Conservation (phyloP, 345 rosid genomes). For the Bruguiera sexangula region DNA sequence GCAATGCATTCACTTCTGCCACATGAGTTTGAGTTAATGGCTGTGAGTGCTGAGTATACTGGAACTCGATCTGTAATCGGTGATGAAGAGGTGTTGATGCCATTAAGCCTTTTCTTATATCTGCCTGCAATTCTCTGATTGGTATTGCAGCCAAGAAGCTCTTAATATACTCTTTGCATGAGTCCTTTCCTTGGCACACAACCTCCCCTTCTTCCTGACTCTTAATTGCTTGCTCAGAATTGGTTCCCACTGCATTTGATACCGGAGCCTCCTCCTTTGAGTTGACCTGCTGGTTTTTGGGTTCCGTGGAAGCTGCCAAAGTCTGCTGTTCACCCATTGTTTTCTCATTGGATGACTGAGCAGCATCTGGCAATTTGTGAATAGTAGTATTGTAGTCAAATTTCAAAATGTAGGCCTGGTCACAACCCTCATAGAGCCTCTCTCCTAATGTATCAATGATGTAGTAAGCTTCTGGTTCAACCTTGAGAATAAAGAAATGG, state of each 20-base stretch:
- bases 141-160: slow-evolving; percentile 96
- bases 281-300: slow-evolving; percentile 29
- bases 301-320: slow-evolving; percentile 24
- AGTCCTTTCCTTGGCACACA: slow-evolving; percentile 73
- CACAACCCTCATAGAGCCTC: slow-evolving; percentile 91
- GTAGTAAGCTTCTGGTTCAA: slow-evolving; percentile 81
- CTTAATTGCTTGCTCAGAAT: slow-evolving; percentile 25
- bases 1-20: slow-evolving; percentile 12
- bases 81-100: slow-evolving; percentile 70
- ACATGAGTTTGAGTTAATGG: slow-evolving; percentile 22
- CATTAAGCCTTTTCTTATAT: slow-evolving; percentile 82
- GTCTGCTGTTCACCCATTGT: slow-evolving; percentile 32
- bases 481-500: slow-evolving; percentile 86
- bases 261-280: slow-evolving; percentile 32
- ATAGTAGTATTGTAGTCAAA: slow-evolving; percentile 62
- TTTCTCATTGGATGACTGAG: slow-evolving; percentile 43
- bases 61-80: slow-evolving; percentile 84
- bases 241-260: slow-evolving; percentile 13
- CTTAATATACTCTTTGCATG: slow-evolving; percentile 94
- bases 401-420: slow-evolving; percentile 88
- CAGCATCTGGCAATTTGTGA: slow-evolving; percentile 33
- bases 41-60: slow-evolving; percentile 50
- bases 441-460: slow-evolving; percentile 94
- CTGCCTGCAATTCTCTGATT: slow-evolving; percentile 75
- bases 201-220: slow-evolving; percentile 41